Percentiles rank a stretch among this genome's conserved stretches.
Evolutionary conservation across 139 green algal species (phyloP).

Genomic region (Eudorina sp.): DNA sequence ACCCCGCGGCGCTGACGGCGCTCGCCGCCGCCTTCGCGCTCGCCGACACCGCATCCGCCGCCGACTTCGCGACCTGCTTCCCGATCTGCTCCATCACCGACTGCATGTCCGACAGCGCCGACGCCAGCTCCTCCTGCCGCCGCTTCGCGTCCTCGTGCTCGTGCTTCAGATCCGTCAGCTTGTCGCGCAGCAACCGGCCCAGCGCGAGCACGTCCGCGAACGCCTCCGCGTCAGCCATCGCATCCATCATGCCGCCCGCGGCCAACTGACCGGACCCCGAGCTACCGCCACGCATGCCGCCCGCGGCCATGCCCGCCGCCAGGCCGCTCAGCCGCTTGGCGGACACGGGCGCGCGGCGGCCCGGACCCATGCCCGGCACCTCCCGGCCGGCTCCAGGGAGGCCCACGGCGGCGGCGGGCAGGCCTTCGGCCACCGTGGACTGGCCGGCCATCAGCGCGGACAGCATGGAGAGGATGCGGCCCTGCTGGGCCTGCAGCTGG

Average conservation of each 20-base stretch:
- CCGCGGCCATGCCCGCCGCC: neutral
- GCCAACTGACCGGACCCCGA: too few relatives aligned
- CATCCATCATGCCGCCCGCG: neutral
- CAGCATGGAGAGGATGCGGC: neutral
- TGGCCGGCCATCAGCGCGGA: neutral
- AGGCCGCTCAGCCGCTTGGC: neutral
- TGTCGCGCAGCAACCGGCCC: neutral
- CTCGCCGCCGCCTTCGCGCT: neutral
- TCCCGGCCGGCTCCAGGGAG: neutral
- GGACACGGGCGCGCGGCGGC: neutral
- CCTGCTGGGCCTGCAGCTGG: neutral
- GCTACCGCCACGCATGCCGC: neutral
- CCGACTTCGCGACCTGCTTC: neutral
- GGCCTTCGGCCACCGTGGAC: neutral
- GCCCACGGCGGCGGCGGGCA: neutral
- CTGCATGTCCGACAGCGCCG: neutral
- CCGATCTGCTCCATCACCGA: neutral
- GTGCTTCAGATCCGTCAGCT: neutral
- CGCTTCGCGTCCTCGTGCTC: neutral
- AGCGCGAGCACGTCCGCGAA: neutral
- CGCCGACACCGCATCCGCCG: neutral
- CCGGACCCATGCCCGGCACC: neutral
- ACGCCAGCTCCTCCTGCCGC: neutral
- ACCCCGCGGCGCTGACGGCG: too few relatives aligned
- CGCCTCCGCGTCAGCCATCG: slow-evolving; percentile 1